Evolutionary conservation across 768 basidiomycete species (phyloP), one percentile per base, ranked within the genome.

Genomic region (Lactifluus hygrophoroides): DNA sequence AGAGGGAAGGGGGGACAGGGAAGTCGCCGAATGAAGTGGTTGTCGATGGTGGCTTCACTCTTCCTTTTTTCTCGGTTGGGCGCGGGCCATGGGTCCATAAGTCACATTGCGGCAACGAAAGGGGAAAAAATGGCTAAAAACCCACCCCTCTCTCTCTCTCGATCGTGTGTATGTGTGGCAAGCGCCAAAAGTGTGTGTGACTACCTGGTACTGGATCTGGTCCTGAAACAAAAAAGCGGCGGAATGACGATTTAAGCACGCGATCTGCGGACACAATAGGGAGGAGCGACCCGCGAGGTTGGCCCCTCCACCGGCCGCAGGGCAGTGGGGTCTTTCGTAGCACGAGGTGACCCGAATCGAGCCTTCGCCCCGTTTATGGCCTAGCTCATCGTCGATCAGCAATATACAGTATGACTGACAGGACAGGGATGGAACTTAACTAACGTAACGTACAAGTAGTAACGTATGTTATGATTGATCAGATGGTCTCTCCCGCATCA

Each of bases 231-330:
- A 23, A n/a, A 25, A 7, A 14, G 16, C 19, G 30, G 13, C 8
- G 37, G 40, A 28, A 48, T 50, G 47, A 59, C 58, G 58, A 55
- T 50, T 54, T 50, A 55, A 50, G 52, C 52, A 59, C 46, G 45
- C 57, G 58, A 59, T 59, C 58, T 48, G 58, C 58, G 17, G 25
- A 60, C 58, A 60, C 58, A 60, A 60, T 60, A 50, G 58, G 58
- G 58, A 60, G 47, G 53, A 9, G 19, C 1, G 53, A 6, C 17
- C 58, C 58, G n/a, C 2, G 7, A 6, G 53, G 16, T 45, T 14
- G 58, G 58, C 46, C 38, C 44, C 37, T n/a, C n/a, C n/a, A n/a
- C n/a, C n/a, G n/a, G n/a, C n/a, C n/a, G n/a, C n/a, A n/a, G n/a
- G n/a, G n/a, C n/a, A n/a, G n/a, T n/a, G n/a, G 21, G 47, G 21